Conservation (phyloP, 169 alveolate species). For the Plasmodium falciparum region DNA sequence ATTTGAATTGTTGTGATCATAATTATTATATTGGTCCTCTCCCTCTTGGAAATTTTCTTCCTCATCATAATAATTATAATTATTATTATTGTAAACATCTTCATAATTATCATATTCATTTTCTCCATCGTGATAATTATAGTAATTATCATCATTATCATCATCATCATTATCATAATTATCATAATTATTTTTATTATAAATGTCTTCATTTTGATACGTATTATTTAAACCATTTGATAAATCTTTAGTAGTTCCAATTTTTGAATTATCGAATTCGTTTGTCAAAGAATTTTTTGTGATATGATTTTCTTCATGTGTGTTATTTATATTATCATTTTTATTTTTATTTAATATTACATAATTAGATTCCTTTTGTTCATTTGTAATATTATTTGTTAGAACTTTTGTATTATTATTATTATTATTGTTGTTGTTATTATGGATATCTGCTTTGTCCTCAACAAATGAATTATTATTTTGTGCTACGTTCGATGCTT, state of each 20-base stretch:
- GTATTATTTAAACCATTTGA: constrained; percentile 3
- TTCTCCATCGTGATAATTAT: not conserved
- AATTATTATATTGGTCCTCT: not conserved
- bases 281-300: no score
- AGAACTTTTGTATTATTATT: constrained; percentile 11
- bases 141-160: not conserved
- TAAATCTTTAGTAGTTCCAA: not conserved
- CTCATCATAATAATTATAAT: not conserved
- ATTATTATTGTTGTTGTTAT: not conserved
- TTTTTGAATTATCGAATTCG: not conserved
- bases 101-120: constrained; percentile 5
- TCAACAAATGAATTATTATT: not conserved
- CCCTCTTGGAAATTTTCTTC: not conserved
- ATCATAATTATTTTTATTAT: not conserved
- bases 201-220: constrained; percentile 4
- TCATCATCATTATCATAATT: constrained; percentile 3
- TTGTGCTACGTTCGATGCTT: constrained; percentile 38
- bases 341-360: no score
- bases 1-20: no score
- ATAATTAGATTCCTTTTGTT: not conserved
- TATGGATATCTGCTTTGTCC: not conserved
- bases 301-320: no score
- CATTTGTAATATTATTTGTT: constrained; percentile 16
- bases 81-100: not conserved
- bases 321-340: no score